A percentile compares a stretch with the other conserved stretches of the same genome.
Evolutionary conservation across 2,329 filamentous ascomycete species (phyloP).

Genomic region (Grosmannia clavigera): DNA sequence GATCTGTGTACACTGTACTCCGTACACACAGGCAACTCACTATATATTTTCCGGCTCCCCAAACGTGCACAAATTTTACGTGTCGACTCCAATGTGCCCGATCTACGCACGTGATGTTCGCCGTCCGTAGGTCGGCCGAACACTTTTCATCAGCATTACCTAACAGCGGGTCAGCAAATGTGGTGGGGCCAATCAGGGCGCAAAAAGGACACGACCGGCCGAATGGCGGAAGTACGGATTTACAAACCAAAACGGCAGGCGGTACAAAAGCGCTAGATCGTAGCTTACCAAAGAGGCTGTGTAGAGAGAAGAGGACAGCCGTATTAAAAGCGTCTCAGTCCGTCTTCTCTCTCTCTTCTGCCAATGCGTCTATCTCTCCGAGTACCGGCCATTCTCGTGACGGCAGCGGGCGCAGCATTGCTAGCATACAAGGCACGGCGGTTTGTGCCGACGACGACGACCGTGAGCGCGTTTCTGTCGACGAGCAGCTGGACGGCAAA

Average conservation of each 20-base stretch:
- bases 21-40: too few species aligned
- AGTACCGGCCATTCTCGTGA: constrained; percentile 6
- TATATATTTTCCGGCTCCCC: too few species aligned
- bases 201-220: background rate
- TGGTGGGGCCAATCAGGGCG: background rate
- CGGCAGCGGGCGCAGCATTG: constrained; percentile 9
- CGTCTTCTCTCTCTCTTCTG: background rate
- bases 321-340: background rate
- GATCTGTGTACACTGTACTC: too few species aligned
- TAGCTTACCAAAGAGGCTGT: background rate
- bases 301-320: background rate
- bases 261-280: background rate
- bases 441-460: background rate
- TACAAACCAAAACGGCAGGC: background rate
- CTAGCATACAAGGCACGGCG: constrained; percentile 6
- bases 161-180: background rate
- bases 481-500: background rate
- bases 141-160: background rate
- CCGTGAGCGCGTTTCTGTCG: background rate
- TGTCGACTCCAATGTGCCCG: too few species aligned
- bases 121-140: background rate
- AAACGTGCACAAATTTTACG: too few species aligned
- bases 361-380: constrained; percentile 1
- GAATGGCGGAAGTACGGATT: background rate
- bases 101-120: background rate